Evolutionary conservation across 1,284 basidiomycete genomes (phyloP).

Genomic region (Anthracocystis panici-leucophaei): DNA sequence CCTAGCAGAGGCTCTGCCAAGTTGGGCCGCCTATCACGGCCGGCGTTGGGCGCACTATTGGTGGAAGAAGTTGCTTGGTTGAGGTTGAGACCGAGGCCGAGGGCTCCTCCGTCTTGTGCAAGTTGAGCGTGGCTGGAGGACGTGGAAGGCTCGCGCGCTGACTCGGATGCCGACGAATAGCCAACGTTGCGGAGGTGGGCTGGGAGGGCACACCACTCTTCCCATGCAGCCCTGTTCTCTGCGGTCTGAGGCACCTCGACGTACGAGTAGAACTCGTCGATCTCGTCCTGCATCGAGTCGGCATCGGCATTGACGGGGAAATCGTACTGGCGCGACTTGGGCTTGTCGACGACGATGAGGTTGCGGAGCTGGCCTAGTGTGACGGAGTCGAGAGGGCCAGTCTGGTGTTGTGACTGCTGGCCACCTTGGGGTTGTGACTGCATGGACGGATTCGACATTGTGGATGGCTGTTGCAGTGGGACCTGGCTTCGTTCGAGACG

Average conservation of each 20-base stretch:
- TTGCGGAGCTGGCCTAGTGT: constrained; percentile 57
- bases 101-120: constrained; percentile 28
- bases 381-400: constrained; percentile 54
- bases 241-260: constrained; percentile 91
- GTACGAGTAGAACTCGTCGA: constrained; percentile 98
- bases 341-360: constrained; percentile 50
- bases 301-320: constrained; percentile 76
- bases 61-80: constrained; percentile 3
- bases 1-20: constrained; percentile 35
- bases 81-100: constrained; percentile 54
- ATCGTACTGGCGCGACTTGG: constrained; percentile 52
- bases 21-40: constrained; percentile 27
- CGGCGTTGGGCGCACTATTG: neutral
- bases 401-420: constrained; percentile 23
- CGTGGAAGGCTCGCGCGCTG: constrained; percentile 12
- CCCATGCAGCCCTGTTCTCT: constrained; percentile 88
- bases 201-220: constrained; percentile 72
- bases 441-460: constrained; percentile 22
- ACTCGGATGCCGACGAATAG: constrained; percentile 30
- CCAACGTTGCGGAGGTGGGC: constrained; percentile 33
- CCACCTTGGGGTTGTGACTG: constrained; percentile 27
- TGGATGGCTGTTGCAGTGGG: constrained; percentile 19
- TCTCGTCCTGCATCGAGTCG: constrained; percentile 92
- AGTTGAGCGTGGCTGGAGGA: constrained; percentile 11
- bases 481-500: constrained; percentile 38